Conservation (phyloP, 2,329 filamentous ascomycete species). For the Penicillium italicum region DNA sequence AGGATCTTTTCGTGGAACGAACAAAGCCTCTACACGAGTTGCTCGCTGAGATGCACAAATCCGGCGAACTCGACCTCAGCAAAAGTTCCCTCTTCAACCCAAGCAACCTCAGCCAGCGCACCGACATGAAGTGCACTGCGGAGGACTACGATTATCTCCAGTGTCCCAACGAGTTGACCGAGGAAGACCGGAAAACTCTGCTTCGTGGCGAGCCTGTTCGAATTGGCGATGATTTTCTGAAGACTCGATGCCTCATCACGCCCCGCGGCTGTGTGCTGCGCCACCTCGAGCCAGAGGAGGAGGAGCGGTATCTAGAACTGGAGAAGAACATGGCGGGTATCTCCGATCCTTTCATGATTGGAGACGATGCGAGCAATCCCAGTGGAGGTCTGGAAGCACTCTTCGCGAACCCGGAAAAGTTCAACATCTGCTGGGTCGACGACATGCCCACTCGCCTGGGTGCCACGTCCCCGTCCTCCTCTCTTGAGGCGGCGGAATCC, state of each 20-base stretch:
- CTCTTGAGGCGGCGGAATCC: slow-evolving; percentile 24
- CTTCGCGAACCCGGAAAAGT: slow-evolving; percentile 44
- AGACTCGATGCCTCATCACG: slow-evolving; percentile 44
- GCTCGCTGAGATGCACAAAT: slow-evolving; percentile 39
- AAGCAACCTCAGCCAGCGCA: slow-evolving; percentile 39
- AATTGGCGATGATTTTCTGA: slow-evolving; percentile 37
- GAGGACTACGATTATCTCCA: slow-evolving; percentile 42
- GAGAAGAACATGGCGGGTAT: slow-evolving; percentile 37
- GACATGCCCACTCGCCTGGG: slow-evolving; percentile 29
- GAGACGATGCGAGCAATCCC: slow-evolving; percentile 44
- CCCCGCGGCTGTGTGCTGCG: slow-evolving; percentile 45
- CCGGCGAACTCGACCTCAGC: slow-evolving; percentile 37
- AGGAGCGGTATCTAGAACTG: slow-evolving; percentile 44
- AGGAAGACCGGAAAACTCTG: slow-evolving; percentile 43
- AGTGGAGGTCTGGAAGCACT: slow-evolving; percentile 45
- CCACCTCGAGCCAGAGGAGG: slow-evolving; percentile 46
- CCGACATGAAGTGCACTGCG: slow-evolving; percentile 42
- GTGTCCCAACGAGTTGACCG: slow-evolving; percentile 39
- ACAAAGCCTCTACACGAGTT: slow-evolving; percentile 38
- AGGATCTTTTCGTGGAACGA: slow-evolving; percentile 42
- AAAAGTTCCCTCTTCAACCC: slow-evolving; percentile 42
- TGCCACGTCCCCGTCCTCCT: slow-evolving; percentile 23
- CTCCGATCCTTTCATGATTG: slow-evolving; percentile 36
- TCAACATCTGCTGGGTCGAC: slow-evolving; percentile 46
- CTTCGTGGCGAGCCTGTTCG: slow-evolving; percentile 43